Base-by-base conservation (phyloP, 495 filamentous ascomycete species). In the Xylaria telfairii region DNA sequence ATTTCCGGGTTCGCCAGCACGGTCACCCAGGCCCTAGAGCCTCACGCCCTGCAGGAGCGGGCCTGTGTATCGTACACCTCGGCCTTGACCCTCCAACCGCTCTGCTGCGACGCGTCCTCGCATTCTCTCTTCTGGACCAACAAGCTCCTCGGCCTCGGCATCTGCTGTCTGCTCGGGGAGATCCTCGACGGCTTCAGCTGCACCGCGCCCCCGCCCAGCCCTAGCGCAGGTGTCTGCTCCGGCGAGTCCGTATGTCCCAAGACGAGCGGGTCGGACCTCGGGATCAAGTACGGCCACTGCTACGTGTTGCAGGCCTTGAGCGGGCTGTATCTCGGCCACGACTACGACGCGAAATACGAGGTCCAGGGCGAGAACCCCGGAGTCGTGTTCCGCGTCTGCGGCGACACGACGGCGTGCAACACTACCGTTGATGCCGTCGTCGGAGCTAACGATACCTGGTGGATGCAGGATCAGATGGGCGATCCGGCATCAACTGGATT, bases 391-490 rank as follows among this genome's bases (percentile, higher is more conserved):
- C 54, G 54, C 28, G 54, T 57, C 30, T 57, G 54, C 30, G 54
- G 19, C 54, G 54, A 57, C 54, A 57, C 54, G 54, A 12, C 28
- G 13, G 54, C 54, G 10, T 57, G 54, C 54, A 34, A 32, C 30
- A 34, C 54, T 10, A 34, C 54, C 54, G 19, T n/a, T 30, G 54
- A 34, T 12, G 54, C 54, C 54, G 19, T 57, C 12, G 54, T 57
- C 30, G 54, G 54, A 7, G 54, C 54, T 2, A 57, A 57, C 54
- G 54, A 37, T 12, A 57, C 54, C 12, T 57, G 54, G 54, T 57
- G 54, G 54, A 57, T 57, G 54, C 54, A 57, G 54, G 54, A 57
- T 30, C 54, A 57, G 54, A 57, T 57, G 54, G 54, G 54, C 12
- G 54, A 57, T 9, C 54, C 54, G 3, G 30, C 54, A n/a, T 32